Percentiles rank a stretch among this genome's conserved stretches.
phyloP scores from a whole-genome alignment of 306 rosid genomes.

The Cucurbita argyrosperma region DNA sequence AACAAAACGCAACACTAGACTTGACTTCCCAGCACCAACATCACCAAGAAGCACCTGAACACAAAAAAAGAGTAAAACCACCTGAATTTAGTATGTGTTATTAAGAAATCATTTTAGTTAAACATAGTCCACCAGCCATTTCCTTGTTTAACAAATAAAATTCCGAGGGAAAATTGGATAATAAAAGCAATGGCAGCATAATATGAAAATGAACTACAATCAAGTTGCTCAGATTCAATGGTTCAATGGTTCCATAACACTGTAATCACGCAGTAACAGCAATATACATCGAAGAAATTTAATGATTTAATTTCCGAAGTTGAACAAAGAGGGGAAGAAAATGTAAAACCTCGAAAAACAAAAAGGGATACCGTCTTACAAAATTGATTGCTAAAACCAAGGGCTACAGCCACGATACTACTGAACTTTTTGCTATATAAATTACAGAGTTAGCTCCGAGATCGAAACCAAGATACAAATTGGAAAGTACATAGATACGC shows the following conservation, averaged over 20 bases:
- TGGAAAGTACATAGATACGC: neutral
- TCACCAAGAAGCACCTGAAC: constrained; percentile 52
- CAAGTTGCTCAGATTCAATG: neutral
- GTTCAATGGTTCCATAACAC: neutral
- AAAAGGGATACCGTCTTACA: neutral
- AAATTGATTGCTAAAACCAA: neutral
- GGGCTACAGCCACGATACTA: neutral
- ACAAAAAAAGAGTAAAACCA: neutral
- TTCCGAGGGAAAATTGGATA: neutral
- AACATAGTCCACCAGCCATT: neutral
- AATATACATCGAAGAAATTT: neutral
- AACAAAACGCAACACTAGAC: constrained; percentile 50
- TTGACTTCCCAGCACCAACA: constrained; percentile 57
- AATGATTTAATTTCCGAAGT: neutral
- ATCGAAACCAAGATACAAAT: neutral
- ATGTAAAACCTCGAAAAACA: neutral
- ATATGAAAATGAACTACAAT: neutral
- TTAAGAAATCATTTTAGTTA: neutral
- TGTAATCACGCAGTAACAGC: neutral
- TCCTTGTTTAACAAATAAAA: neutral
- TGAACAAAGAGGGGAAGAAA: neutral
- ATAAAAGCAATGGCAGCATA: neutral
- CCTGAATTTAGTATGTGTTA: neutral
- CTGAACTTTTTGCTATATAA: neutral
- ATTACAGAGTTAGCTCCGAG: neutral